Percentiles rank a stretch among this genome's conserved stretches.
Evolutionary conservation across 768 basidiomycete species (phyloP).

Genomic region (Termitomyces sp.): DNA sequence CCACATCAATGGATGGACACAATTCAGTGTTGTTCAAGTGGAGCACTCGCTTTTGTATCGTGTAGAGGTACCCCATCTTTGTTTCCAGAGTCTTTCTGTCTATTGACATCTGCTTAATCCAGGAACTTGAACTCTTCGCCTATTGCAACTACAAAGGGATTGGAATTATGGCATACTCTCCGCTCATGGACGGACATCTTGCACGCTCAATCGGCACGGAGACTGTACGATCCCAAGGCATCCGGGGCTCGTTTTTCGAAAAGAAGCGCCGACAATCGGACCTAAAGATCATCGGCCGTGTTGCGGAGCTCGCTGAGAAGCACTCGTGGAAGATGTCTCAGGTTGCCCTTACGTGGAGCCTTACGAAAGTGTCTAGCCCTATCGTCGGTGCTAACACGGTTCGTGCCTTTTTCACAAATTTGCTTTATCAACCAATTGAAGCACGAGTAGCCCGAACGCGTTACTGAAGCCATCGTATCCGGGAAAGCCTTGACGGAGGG

Average conservation of each 20-base stretch:
- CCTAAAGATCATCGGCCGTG: slow-evolving; percentile 27
- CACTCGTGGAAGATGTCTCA: slow-evolving; percentile 36
- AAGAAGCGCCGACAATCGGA: slow-evolving; percentile 18
- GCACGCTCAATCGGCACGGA: slow-evolving; percentile 26
- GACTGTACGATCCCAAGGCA: slow-evolving; percentile 11
- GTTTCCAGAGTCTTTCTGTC: not conserved
- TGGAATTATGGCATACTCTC: slow-evolving; percentile 44
- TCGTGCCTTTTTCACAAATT: slow-evolving; percentile 17
- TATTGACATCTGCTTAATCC: not conserved
- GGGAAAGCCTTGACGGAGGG: not conserved
- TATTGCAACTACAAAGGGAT: slow-evolving; percentile 45
- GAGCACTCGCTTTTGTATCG: slow-evolving; percentile 50
- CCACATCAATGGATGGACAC: slow-evolving; percentile 39
- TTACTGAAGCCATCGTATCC: not conserved
- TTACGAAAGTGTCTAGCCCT: slow-evolving; percentile 28
- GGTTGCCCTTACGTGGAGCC: slow-evolving; percentile 38
- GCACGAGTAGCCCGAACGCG: not conserved
- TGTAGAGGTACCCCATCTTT: slow-evolving; percentile 27
- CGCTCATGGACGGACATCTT: slow-evolving; percentile 32
- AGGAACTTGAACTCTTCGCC: slow-evolving; percentile 40
- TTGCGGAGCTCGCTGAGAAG: slow-evolving; percentile 36
- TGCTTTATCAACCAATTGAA: slow-evolving; percentile 28
- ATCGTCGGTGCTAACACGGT: slow-evolving; percentile 19
- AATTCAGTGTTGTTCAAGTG: slow-evolving; percentile 50
- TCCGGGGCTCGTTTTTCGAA: slow-evolving; percentile 14